These are phyloP conservation scores for Lactarius psammicola DNA, from an alignment of 768 basidiomycete species.

Conservation along the genomic window DNA sequence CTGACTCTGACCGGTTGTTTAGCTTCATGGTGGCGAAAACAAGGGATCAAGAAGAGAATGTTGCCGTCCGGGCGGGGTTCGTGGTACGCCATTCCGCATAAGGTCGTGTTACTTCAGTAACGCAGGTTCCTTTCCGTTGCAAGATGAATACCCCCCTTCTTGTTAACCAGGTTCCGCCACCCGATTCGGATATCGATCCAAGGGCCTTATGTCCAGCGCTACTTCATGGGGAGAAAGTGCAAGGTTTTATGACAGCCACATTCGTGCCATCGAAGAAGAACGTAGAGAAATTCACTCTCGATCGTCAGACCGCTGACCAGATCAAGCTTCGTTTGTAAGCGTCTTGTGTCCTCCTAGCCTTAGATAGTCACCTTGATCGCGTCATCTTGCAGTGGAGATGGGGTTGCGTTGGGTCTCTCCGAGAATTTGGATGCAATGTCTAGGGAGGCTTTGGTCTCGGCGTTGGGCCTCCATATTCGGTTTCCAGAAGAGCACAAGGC, in stretches of 20 bases:
- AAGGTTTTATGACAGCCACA: conserved; percentile 26
- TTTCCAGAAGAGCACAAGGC: neutral
- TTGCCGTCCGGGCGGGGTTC: conserved; percentile 45
- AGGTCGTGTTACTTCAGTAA: too few species aligned
- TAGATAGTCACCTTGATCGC: too few species aligned
- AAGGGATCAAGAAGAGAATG: conserved; percentile 55
- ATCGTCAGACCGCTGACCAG: neutral
- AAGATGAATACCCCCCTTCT: conserved; percentile 1
- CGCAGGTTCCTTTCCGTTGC: neutral
- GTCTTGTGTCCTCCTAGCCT: neutral
- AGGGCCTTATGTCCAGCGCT: conserved; percentile 2
- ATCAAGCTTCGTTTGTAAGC: conserved; percentile 12
- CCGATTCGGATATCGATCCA: neutral
- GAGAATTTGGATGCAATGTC: neutral
- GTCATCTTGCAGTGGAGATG: neutral
- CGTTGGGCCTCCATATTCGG: neutral
- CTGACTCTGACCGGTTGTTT: conserved; percentile 48
- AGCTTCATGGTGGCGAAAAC: conserved; percentile 55
- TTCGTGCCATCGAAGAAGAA: conserved; percentile 2
- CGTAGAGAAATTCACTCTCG: neutral
- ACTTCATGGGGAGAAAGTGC: conserved; percentile 28
- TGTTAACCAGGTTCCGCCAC: neutral
- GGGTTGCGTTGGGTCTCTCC: neutral
- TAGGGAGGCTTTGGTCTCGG: neutral
- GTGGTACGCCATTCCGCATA: conserved; percentile 36